Evolutionary conservation across 495 filamentous ascomycete species (phyloP).

Genomic region (Penicillium coffeae): DNA sequence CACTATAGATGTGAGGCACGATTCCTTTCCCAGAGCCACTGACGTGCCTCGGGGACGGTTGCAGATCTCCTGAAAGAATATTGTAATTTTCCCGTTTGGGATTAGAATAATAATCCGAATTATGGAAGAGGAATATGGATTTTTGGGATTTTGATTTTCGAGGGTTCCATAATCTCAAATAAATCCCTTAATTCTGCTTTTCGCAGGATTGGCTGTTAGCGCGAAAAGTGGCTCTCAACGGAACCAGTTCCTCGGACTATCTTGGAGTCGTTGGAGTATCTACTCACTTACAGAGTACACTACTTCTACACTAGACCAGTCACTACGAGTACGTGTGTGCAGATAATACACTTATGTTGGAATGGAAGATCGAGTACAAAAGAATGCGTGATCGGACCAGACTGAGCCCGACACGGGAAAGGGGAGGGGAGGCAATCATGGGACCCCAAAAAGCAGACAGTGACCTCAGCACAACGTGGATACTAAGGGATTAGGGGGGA

Average conservation of each 20-base stretch:
- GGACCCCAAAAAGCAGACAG: slow-evolving; percentile 23
- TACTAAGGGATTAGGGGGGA: background rate
- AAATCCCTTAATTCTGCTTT: slow-evolving; percentile 6
- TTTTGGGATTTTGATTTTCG: background rate
- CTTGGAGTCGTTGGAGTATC: slow-evolving; percentile 9
- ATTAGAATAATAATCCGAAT: slow-evolving; percentile 2
- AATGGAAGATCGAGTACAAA: slow-evolving; percentile 26
- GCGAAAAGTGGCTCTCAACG: slow-evolving; percentile 24
- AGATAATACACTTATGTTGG: too few species aligned
- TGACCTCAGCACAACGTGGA: slow-evolving; percentile 13
- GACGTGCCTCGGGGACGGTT: slow-evolving; percentile 45
- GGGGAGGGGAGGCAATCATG: slow-evolving; percentile 10
- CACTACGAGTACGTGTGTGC: too few species aligned
- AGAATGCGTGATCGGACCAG: slow-evolving; percentile 28
- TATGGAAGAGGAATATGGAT: background rate
- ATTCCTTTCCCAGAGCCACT: slow-evolving; percentile 38
- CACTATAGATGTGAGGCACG: slow-evolving; percentile 34
- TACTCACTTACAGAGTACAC: background rate
- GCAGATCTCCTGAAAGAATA: slow-evolving; percentile 40
- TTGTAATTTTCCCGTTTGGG: slow-evolving; percentile 11
- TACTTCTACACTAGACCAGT: too few species aligned
- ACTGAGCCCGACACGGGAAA: background rate
- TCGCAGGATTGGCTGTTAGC: slow-evolving; percentile 20
- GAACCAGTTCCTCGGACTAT: slow-evolving; percentile 39
- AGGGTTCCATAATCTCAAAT: slow-evolving; percentile 4